phyloP scores from a whole-genome alignment of 768 basidiomycete species.

The Suillus paluster region DNA sequence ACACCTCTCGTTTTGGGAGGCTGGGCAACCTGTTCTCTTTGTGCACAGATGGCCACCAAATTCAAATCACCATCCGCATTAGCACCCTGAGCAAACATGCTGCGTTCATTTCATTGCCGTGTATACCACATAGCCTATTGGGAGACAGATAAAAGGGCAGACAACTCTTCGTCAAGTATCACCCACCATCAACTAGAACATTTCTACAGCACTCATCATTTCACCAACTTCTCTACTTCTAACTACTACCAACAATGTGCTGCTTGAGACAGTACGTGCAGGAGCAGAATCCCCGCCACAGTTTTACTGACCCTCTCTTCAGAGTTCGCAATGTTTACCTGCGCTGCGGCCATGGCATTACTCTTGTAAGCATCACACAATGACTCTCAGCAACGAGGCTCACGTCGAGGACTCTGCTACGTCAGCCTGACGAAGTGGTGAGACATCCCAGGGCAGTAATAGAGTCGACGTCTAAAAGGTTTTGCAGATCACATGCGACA shows the following conservation, averaged over 20 bases:
- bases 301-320: constrained; percentile 3
- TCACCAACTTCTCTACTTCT: constrained; percentile 13
- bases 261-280: constrained; percentile 55
- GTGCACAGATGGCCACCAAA: constrained; percentile 28
- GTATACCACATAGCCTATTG: constrained; percentile 29
- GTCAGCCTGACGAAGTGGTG: constrained; percentile 44
- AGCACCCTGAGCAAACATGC: constrained; percentile 16
- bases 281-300: too few relatives aligned
- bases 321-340: constrained; percentile 54
- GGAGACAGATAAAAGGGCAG: constrained; percentile 29
- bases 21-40: constrained; percentile 33
- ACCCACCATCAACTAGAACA: constrained; percentile 16
- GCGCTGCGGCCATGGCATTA: constrained; percentile 52
- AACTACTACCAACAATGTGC: constrained; percentile 46
- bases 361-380: constrained; percentile 38
- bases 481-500: constrained; percentile 50
- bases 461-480: constrained; percentile 12
- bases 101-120: constrained; percentile 22
- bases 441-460: background rate
- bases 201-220: constrained; percentile 13
- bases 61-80: constrained; percentile 24
- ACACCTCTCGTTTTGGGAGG: constrained; percentile 28
- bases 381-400: background rate
- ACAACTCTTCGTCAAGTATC: constrained; percentile 8
- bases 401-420: background rate